Percentiles rank a stretch among this genome's conserved stretches.
Evolutionary conservation across 352 stramenopile species (phyloP).

Genomic region (Phytopythium oedochilum): DNA sequence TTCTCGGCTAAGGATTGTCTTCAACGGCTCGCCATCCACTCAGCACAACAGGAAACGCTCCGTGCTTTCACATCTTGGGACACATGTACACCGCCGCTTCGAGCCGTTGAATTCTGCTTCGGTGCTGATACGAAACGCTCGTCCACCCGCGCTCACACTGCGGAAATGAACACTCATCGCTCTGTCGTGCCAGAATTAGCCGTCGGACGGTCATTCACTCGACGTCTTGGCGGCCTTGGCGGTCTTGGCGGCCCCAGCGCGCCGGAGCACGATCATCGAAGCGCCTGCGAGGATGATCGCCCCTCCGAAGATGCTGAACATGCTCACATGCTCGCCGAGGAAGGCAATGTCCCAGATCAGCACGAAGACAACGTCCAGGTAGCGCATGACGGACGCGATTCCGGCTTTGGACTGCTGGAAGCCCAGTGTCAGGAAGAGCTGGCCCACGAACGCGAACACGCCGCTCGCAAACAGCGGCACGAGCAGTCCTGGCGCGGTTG

Average conservation of each 20-base stretch:
- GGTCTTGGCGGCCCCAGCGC: neutral
- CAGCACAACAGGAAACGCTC: neutral
- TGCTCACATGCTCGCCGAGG: conserved; percentile 48
- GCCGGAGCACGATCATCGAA: conserved; percentile 43
- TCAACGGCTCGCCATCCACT: neutral
- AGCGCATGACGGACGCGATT: conserved; percentile 33
- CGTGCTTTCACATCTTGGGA: neutral
- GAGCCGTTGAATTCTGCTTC: neutral
- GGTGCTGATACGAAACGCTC: neutral
- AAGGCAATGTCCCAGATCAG: conserved; percentile 60
- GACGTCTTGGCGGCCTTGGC: neutral
- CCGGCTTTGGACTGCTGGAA: conserved; percentile 46
- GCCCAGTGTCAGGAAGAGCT: conserved; percentile 40
- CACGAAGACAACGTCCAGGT: conserved; percentile 69
- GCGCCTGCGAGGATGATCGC: conserved; percentile 49
- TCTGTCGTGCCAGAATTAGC: neutral
- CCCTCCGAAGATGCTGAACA: conserved; percentile 52
- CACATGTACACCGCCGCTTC: neutral
- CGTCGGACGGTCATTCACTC: neutral
- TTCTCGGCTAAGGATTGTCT: neutral
- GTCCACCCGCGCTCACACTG: too few relatives aligned
- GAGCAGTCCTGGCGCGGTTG: conserved; percentile 2
- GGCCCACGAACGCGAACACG: conserved; percentile 28
- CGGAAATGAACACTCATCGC: neutral
- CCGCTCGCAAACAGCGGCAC: conserved; percentile 9